A percentile compares a stretch with the other conserved stretches of the same genome.
phyloP scores from a whole-genome alignment of 768 basidiomycete genomes.

The Candolleomyces efflorescens region DNA sequence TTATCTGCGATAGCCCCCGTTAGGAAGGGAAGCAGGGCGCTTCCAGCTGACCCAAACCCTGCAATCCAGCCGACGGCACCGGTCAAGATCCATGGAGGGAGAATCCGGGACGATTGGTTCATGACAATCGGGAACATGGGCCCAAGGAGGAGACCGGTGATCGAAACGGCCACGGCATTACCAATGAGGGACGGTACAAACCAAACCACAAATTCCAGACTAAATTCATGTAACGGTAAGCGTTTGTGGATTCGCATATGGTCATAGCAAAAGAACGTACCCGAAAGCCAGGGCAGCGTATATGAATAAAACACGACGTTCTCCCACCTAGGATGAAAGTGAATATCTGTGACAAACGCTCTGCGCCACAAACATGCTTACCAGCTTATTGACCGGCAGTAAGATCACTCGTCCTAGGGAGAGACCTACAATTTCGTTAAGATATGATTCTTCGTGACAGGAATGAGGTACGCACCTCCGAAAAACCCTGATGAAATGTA shows the following conservation, averaged over 20 bases:
- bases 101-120: slow-evolving; percentile 62
- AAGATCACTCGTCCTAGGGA: slow-evolving; percentile 52
- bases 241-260: not conserved
- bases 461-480: slow-evolving; percentile 36
- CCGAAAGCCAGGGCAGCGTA: slow-evolving; percentile 49
- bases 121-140: slow-evolving; percentile 74
- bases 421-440: slow-evolving; percentile 43
- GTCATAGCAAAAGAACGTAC: slow-evolving; percentile 23
- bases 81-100: slow-evolving; percentile 68
- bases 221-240: slow-evolving; percentile 15
- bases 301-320: slow-evolving; percentile 47
- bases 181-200: slow-evolving; percentile 62
- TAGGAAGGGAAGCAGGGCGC: slow-evolving; percentile 68
- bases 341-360: not conserved
- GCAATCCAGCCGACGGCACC: slow-evolving; percentile 67
- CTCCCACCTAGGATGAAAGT: slow-evolving; percentile 39
- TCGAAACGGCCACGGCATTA: slow-evolving; percentile 57
- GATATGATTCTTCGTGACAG: not conserved
- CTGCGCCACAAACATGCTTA: slow-evolving; percentile 12
- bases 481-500: slow-evolving; percentile 54
- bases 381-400: slow-evolving; percentile 53
- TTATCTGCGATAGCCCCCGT: slow-evolving; percentile 64
- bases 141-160: slow-evolving; percentile 68
- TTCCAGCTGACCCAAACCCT: slow-evolving; percentile 67
- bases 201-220: slow-evolving; percentile 68